Percentiles rank a stretch among this genome's conserved stretches.
phyloP scores from a whole-genome alignment of 331 rosid species.

The Rosa hybrid region DNA sequence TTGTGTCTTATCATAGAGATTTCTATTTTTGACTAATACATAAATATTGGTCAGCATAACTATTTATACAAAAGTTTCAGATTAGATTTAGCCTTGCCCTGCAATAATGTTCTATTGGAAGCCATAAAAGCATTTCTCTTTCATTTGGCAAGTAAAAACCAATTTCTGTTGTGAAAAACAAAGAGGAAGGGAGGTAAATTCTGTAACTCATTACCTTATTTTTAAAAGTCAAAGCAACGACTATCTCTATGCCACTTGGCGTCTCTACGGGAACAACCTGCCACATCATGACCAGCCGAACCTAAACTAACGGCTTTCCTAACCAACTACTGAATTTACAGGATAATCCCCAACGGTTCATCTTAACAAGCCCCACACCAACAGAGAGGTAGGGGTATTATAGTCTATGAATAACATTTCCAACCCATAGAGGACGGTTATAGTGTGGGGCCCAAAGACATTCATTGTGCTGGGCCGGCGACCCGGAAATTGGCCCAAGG shows the following conservation, averaged over 20 bases:
- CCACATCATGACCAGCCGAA: neutral
- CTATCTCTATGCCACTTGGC: constrained; percentile 6
- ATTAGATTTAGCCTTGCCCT: too few relatives aligned
- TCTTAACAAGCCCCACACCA: neutral
- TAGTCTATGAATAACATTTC: neutral
- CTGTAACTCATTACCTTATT: neutral
- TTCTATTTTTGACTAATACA: neutral
- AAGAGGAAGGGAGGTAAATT: neutral
- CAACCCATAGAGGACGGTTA: neutral
- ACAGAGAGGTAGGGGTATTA: neutral
- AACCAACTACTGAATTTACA: neutral
- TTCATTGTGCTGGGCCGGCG: constrained; percentile 21
- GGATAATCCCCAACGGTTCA: neutral
- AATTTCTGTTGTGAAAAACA: neutral
- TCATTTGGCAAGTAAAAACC: neutral
- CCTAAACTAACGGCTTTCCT: neutral
- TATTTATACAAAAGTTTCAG: neutral
- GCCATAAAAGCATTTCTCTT: neutral
- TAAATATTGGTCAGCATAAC: neutral
- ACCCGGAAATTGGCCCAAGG: neutral
- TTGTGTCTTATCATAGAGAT: neutral
- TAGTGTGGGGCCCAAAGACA: neutral
- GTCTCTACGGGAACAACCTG: neutral
- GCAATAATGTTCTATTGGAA: neutral
- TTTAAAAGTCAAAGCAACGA: neutral